phyloP scores from a whole-genome alignment of 805 yeast species.

The Candida nanaspora region DNA sequence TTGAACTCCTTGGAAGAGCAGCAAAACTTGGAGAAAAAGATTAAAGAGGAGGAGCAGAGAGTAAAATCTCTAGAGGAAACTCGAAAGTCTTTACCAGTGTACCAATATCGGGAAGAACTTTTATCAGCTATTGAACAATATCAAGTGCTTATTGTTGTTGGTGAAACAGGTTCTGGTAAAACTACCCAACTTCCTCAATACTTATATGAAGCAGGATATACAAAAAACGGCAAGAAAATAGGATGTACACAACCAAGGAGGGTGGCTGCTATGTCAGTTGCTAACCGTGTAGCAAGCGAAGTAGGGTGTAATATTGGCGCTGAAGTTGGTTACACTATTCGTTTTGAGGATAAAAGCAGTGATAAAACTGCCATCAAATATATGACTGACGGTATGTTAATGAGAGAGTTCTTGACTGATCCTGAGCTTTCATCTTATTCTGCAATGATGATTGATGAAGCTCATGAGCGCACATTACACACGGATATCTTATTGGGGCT shows the following conservation, averaged over 20 bases:
- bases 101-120: slow-evolving; percentile 49
- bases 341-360: slow-evolving; percentile 77
- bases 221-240: slow-evolving; percentile 45
- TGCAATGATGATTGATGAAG: slow-evolving; percentile 91
- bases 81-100: slow-evolving; percentile 71
- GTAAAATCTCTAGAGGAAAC: slow-evolving; percentile 38
- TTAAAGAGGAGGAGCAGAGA: slow-evolving; percentile 28
- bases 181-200: slow-evolving; percentile 92
- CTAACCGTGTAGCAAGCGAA: slow-evolving; percentile 87
- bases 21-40: slow-evolving; percentile 19
- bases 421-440: slow-evolving; percentile 63
- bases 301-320: slow-evolving; percentile 74
- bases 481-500: slow-evolving; percentile 80
- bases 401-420: slow-evolving; percentile 77
- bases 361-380: slow-evolving; percentile 71
- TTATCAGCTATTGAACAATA: slow-evolving; percentile 51
- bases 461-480: slow-evolving; percentile 92
- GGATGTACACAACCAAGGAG: slow-evolving; percentile 95
- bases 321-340: slow-evolving; percentile 80
- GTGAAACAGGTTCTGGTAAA: slow-evolving; percentile 96
- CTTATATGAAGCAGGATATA: slow-evolving; percentile 74
- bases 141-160: slow-evolving; percentile 79
- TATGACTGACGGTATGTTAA: slow-evolving; percentile 92
- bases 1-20: slow-evolving; percentile 25
- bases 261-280: slow-evolving; percentile 91